phyloP scores from a whole-genome alignment of 2,329 filamentous ascomycete species.

The Diaporthe batatas region DNA sequence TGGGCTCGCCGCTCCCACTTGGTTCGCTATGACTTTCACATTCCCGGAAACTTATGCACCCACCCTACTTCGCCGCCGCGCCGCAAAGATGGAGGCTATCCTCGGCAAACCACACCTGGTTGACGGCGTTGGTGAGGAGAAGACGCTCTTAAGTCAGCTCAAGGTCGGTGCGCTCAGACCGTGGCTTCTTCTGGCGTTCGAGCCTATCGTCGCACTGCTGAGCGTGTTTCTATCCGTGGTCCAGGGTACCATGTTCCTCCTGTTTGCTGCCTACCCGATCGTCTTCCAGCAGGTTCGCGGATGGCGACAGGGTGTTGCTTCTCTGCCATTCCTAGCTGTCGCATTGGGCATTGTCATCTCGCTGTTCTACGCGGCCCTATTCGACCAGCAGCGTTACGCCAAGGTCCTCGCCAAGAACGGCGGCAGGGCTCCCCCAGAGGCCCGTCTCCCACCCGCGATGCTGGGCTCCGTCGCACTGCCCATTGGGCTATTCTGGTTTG shows the following conservation, averaged over 20 bases:
- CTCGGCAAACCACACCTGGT: conserved; percentile 47
- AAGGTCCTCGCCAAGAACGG: conserved; percentile 61
- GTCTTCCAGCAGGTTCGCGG: conserved; percentile 65
- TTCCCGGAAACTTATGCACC: conserved; percentile 74
- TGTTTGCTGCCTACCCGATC: conserved; percentile 60
- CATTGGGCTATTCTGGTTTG: conserved; percentile 68
- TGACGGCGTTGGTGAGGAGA: conserved; percentile 43
- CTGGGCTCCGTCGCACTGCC: conserved; percentile 68
- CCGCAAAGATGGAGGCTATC: conserved; percentile 64
- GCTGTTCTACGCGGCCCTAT: conserved; percentile 58
- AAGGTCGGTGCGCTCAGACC: conserved; percentile 55
- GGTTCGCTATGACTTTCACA: conserved; percentile 64
- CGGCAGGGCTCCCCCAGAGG: conserved; percentile 69
- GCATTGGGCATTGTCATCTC: conserved; percentile 66
- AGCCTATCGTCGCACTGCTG: conserved; percentile 69
- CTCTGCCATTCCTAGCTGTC: conserved; percentile 69
- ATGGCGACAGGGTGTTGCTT: conserved; percentile 63
- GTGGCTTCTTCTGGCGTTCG: conserved; percentile 61
- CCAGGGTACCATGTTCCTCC: conserved; percentile 55
- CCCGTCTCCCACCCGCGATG: conserved; percentile 67
- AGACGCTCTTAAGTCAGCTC: conserved; percentile 64
- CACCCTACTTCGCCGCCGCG: conserved; percentile 67
- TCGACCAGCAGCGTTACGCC: conserved; percentile 59
- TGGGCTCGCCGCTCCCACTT: conserved; percentile 48
- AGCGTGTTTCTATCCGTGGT: conserved; percentile 65